Percentiles rank a stretch among this genome's conserved stretches.
phyloP scores from a whole-genome alignment of 2,329 filamentous ascomycete genomes.

The Neurospora crassa region DNA sequence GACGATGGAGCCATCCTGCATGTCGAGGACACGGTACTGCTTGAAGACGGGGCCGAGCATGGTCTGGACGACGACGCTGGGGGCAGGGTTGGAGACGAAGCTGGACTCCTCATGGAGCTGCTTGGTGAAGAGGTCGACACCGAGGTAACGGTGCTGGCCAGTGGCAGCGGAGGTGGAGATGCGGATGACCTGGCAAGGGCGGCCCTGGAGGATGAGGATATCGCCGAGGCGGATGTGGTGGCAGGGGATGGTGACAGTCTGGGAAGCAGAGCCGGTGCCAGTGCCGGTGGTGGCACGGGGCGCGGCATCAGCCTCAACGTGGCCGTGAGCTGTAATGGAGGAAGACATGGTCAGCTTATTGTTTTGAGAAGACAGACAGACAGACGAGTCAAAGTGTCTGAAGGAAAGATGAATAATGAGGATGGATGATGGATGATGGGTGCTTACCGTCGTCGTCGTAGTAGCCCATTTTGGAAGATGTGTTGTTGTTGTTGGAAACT shows the following conservation, averaged over 20 bases:
- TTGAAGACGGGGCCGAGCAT: constrained; percentile 99
- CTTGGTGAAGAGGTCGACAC: constrained; percentile 99
- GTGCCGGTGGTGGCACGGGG: constrained; percentile 33
- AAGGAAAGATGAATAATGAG: constrained; percentile 6
- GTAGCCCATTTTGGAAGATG: constrained; percentile 50
- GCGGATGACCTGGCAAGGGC: constrained; percentile 98
- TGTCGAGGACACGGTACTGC: constrained; percentile 99
- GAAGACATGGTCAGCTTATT: constrained; percentile 34
- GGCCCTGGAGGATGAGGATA: constrained; percentile 96
- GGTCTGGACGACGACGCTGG: constrained; percentile 96
- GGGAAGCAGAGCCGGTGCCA: constrained; percentile 39
- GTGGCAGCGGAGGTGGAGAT: constrained; percentile 97
- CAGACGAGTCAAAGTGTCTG: background rate
- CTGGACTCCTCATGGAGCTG: constrained; percentile 98
- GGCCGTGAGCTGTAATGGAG: constrained; percentile 38
- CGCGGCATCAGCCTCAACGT: constrained; percentile 37
- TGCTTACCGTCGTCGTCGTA: constrained; percentile 52
- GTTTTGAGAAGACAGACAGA: background rate
- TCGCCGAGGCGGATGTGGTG: constrained; percentile 99
- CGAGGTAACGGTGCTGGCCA: constrained; percentile 98
- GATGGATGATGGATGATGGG: constrained; percentile 3
- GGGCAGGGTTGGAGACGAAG: constrained; percentile 93
- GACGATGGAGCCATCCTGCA: constrained; percentile 74
- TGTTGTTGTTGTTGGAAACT: background rate
- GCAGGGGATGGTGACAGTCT: constrained; percentile 97